Base-by-base conservation (phyloP, 2,329 filamentous ascomycete species). In the Verticillium tricorpus region DNA sequence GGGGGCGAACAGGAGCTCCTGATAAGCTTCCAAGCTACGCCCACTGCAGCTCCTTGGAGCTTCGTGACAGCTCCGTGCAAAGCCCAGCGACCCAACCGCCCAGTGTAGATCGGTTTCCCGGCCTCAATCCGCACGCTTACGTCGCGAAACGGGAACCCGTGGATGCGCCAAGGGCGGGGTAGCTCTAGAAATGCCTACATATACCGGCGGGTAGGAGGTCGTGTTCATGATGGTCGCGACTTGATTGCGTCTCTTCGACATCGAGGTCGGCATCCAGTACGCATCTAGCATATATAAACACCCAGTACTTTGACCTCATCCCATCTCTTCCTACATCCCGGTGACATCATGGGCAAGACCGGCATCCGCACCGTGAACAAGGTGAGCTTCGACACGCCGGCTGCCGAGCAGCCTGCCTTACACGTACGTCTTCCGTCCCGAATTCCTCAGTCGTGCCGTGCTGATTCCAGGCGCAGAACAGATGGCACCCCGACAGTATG, bases 401-500 rank as follows among this genome's bases (percentile, higher is more conserved):
- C 90, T 5, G 79, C 82, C 39, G 85, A 92, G 65, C 90, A 94
- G 71, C 75, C 84, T 2, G 83, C 84, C 59, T 77, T 93, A 11
- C 91, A 94, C 76, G 89, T 91, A 80, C 71, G 86, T 74, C n/a
- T n/a, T 5, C 45, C 60, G 9, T 57, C 37, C n/a, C 4, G 28
- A 17, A 14, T 28, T 17, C 56, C 14, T 59, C 57, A 17, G 12
- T 28, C 7, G 19, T 19, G 22, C 8, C 19, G 22, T 22, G 19
- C 19, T 52, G 19, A 52, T 19, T 8, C 11, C 6, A 22, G 12
- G 19, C 19, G 12, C 3, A 92, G 90, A 97, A 97, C 71, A 84
- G 93, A 73, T 97, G 93, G 93, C 93, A 97, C 71, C 93, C 93
- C 39, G 93, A 96, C 67, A 89, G 91, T 93, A 81, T 59, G 81